Conservation (phyloP, 352 stramenopile genomes). For the Ochromonadaceae sp. region DNA sequence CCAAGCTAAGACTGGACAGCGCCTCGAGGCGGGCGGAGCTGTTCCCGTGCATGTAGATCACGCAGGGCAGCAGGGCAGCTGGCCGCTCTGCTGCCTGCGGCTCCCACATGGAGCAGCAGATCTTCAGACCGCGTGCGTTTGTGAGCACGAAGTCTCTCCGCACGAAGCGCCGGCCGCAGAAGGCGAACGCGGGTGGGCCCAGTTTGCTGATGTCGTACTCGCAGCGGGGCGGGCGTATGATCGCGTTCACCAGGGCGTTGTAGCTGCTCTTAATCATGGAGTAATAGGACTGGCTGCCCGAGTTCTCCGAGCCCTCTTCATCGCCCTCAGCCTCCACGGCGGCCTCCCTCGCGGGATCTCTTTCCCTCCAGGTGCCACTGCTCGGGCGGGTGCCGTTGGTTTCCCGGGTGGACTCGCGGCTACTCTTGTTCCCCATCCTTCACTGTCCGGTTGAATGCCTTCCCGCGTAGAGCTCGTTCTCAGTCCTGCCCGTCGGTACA, state of each 20-base stretch:
- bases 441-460: no score
- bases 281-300: constrained; percentile 26
- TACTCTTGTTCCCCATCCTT: no score
- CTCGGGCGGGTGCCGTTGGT: no score
- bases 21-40: constrained; percentile 74
- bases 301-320: no score
- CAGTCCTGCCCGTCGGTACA: no score
- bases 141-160: constrained; percentile 69
- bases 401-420: no score
- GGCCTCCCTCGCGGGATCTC: no score
- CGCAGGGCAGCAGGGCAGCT: constrained; percentile 47
- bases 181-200: constrained; percentile 68
- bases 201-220: constrained; percentile 72
- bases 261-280: constrained; percentile 44
- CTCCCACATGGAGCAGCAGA: constrained; percentile 88
- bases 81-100: constrained; percentile 42
- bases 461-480: no score
- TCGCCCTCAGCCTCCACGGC: no score
- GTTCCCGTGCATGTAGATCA: constrained; percentile 97
- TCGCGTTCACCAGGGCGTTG: constrained; percentile 86
- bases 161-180: constrained; percentile 59
- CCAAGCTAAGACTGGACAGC: constrained; percentile 61
- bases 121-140: constrained; percentile 49
- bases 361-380: no score
- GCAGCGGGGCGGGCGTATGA: constrained; percentile 85